Base-by-base conservation (phyloP, 2,329 filamentous ascomycete species). In the Fusarium sterilihyphosum region DNA sequence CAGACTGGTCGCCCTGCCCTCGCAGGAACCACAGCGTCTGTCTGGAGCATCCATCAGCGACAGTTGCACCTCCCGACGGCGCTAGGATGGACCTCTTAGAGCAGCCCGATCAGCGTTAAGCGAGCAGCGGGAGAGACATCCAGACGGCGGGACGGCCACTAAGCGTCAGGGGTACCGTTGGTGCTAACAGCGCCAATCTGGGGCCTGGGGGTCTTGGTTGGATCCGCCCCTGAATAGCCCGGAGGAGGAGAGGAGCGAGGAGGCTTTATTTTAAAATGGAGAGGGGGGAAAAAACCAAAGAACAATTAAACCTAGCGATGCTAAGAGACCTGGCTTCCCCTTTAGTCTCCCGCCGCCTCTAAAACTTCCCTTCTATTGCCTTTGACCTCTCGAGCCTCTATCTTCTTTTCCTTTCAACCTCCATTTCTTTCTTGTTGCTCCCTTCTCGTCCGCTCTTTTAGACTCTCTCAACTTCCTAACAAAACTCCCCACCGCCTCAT, bases 131-230 rank as follows among this genome's bases (percentile, higher is more conserved):
- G 73, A 77, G 56, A 70, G 66, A 71, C 64, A 71, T 71, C 73
- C 61, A 73, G 66, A 73, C 67, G 62, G 66, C 76, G 74, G 76
- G 76, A 78, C 74, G 76, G 68, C 71, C 77, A 74, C 75, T 78
- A 75, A 69, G 63, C 56, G 63, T 69, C 74, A 78, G 73, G 75
- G 76, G 76, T 75, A 57, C 66, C 61, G 74, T 68, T 40, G 65
- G 73, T 78, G 73, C 77, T 77, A 74, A 70, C 67, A 75, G 70
- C 78, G 78, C 74, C 78, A 80, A 80, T 80, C 78, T 79, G 77
- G 78, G 78, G 78, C 74, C 67, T 61, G 70, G 73, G 73, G 67
- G 67, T 64, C 71, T 73, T 77, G 73, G 67, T 70, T 77, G 75
- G 77, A 78, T 77, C 73, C 73, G 75, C 77, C 77, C 77, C 77